Conservation (phyloP, 2,329 filamentous ascomycete genomes). For the Talaromyces marneffei region DNA sequence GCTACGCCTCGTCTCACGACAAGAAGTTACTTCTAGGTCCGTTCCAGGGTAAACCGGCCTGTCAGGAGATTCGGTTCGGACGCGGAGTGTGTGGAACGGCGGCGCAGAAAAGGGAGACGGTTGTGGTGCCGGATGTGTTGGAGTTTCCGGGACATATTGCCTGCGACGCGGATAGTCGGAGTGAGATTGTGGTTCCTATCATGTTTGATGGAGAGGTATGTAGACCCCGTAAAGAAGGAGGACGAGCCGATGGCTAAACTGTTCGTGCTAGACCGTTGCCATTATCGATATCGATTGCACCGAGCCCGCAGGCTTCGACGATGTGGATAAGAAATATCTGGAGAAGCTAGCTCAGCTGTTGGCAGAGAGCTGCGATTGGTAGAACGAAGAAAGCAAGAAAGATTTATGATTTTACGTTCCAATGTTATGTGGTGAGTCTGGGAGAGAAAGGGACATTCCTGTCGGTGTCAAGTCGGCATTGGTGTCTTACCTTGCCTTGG, state of each 20-base stretch:
- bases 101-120: constrained; percentile 33
- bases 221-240: not conserved
- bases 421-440: not conserved
- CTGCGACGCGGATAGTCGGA: constrained; percentile 44
- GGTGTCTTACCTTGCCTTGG: too few species aligned
- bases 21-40: constrained; percentile 40
- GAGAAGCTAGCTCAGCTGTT: constrained; percentile 39
- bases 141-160: constrained; percentile 46
- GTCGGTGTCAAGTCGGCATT: too few species aligned
- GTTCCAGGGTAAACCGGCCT: constrained; percentile 46
- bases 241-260: too few species aligned
- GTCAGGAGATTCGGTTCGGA: constrained; percentile 43
- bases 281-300: constrained; percentile 47
- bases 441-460: not conserved
- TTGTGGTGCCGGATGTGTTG: constrained; percentile 41
- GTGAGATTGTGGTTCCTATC: constrained; percentile 48
- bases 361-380: constrained; percentile 39
- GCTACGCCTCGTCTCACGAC: constrained; percentile 20
- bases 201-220: constrained; percentile 24
- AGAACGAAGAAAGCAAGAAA: not conserved
- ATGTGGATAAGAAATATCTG: constrained; percentile 39
- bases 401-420: not conserved
- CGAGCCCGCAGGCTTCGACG: constrained; percentile 39
- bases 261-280: constrained; percentile 45
- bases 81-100: constrained; percentile 45